Evolutionary conservation across 2,329 filamentous ascomycete species (phyloP), one percentile per base, ranked within the genome.

Genomic region (Tolypocladium ophioglossoides): DNA sequence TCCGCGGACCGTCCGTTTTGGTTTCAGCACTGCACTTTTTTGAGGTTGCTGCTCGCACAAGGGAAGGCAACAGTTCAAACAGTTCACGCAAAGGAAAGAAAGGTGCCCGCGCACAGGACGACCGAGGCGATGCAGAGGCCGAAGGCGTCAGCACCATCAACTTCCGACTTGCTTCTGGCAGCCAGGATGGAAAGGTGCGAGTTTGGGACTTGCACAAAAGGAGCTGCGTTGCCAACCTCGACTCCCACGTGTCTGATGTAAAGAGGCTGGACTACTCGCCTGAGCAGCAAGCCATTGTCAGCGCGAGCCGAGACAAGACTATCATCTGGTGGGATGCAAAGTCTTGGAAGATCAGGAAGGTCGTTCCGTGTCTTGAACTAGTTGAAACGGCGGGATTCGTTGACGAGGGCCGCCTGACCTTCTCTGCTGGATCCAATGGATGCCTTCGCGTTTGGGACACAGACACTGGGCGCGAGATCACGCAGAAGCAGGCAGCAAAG

Each of bases 241-340:
- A 97, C 57, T 94, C 91, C 0, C 95, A 99, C 67, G 91, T 96
- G 24, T 97, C 94, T 11, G 89, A 97, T 60, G 89, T 99, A n/a
- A 85, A 91, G 61, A 85, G 84, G 52, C 69, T 99, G 51, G 88
- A 94, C 62, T 99, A 88, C 68, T 94, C 88, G 6, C 70, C 83
- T 0, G 74, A 84, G 53, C 83, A 91, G 64, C 84, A 92, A 64
- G 75, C 84, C 6, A 74, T 99, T 34, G 78, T 99, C 2, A 94
- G 91, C 6, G 90, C 84, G 22, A 88, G 91, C 66, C 82, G 94
- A 72, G 94, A 99, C 73, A 95, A 96, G 74, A 97, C 94, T 0
- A 81, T 94, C 53, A 94, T 94, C 58, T 80, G 95, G 70, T 99
- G 94, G 92, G 87, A 96, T 70, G 80, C 87, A 22, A 81, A 76